Evolutionary conservation across 176 grass and related monocot genomes (phyloP), one percentile per base, ranked within the genome.

Genomic region (Hordeum marinum): DNA sequence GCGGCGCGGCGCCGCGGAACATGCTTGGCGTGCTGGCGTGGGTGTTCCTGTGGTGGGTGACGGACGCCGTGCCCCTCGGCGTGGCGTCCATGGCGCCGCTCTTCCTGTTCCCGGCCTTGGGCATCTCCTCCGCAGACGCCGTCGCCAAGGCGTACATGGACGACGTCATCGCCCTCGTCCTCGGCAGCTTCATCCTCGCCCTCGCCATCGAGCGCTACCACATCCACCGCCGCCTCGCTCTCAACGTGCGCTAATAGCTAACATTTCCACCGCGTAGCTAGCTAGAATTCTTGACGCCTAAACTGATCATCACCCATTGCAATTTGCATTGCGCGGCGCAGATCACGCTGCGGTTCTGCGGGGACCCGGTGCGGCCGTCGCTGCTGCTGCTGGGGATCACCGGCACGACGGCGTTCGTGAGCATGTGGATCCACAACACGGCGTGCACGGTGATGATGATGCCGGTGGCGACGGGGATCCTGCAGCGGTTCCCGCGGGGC

Each of bases 401-500:
- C 17, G 88, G 86, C 40, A 97, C 90, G 39, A 92, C 88, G 1
- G 17, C 73, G 34, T 94, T 94, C 73, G 26, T 94, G 45, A 94
- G 92, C 88, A 94, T 97, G 92, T 97, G 94, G 94, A 97, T 97
- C 86, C 92, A 97, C 83, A 97, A 94, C 92, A 97, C 95, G 74
- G 54, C 95, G 11, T 88, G 92, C 36, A 87, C 92, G 2, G 81
- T 97, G 17, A 97, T 97, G 95, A 97, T 97, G 88, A 94, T 94
- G 67, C 95, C 90, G 9, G 90, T 97, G 41, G 94, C 92, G 11
- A 97, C 82, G 26, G 95, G 95, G 39, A 91, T 97, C 39, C 88
- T 97, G 35, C 92, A 97, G 80, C 48, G 89, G 74, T 31, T 95
- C 4, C 96, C 96, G 14, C 65, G 29, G 23, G 76, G 21, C 0